These are phyloP conservation scores for Lactarius trivialis DNA, from an alignment of 768 basidiomycete species.

Conservation along the genomic window DNA sequence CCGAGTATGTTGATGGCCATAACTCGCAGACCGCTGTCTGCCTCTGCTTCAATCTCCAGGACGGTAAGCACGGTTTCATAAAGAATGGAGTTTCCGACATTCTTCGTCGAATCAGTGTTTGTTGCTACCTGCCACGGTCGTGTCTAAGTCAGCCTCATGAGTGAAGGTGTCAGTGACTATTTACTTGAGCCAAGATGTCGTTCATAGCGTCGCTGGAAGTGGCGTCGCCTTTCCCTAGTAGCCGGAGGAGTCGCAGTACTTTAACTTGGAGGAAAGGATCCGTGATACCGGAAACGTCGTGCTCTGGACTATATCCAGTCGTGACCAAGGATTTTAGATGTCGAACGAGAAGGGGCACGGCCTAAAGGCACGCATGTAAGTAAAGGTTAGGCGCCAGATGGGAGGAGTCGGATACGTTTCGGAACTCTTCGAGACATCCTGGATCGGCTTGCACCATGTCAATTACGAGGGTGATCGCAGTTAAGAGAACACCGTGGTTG, in stretches of 20 bases:
- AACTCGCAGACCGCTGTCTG: slow-evolving; percentile 89
- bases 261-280: slow-evolving; percentile 95
- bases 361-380: slow-evolving; percentile 39
- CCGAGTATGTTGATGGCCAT: slow-evolving; percentile 99
- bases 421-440: slow-evolving; percentile 72
- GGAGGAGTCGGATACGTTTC: slow-evolving; percentile 57
- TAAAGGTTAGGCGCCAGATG: slow-evolving; percentile 10
- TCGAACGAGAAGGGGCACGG: slow-evolving; percentile 87
- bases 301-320: slow-evolving; percentile 96
- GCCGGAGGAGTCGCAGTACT: slow-evolving; percentile 76
- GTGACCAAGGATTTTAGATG: slow-evolving; percentile 93
- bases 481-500: slow-evolving; percentile 92
- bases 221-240: slow-evolving; percentile 81
- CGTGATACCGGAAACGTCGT: slow-evolving; percentile 98
- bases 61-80: slow-evolving; percentile 97
- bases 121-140: slow-evolving; percentile 76
- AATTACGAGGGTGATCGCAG: slow-evolving; percentile 89
- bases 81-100: slow-evolving; percentile 95
- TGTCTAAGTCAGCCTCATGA: neutral
- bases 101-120: slow-evolving; percentile 95
- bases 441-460: slow-evolving; percentile 88
- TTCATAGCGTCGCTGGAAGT: slow-evolving; percentile 96
- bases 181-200: slow-evolving; percentile 91
- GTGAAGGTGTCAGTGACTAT: slow-evolving; percentile 8
- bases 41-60: slow-evolving; percentile 78